Evolutionary conservation across 805 yeast genomes (phyloP).

Genomic region (Yarrowia osloensis): DNA sequence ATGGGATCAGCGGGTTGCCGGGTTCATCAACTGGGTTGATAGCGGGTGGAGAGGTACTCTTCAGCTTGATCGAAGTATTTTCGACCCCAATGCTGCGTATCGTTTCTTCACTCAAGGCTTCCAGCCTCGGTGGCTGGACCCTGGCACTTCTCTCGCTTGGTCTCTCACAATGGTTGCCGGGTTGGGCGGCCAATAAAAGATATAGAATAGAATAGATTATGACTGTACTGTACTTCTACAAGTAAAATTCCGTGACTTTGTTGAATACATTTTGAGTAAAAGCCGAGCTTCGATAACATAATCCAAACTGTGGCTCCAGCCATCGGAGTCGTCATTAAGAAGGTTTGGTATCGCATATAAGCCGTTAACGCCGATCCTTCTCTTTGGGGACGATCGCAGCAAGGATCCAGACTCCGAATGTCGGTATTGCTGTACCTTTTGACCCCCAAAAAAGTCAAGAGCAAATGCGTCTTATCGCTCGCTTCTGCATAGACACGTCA

Average conservation of each 20-base stretch:
- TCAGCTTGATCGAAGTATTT: conserved; percentile 70
- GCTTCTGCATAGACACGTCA: neutral
- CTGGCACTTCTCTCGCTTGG: conserved; percentile 88
- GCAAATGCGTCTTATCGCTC: neutral
- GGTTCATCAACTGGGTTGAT: conserved; percentile 27
- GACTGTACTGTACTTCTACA: neutral
- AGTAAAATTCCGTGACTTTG: too few relatives aligned
- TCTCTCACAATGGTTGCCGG: conserved; percentile 67
- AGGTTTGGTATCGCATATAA: conserved; percentile 3
- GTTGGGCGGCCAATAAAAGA: conserved; percentile 24
- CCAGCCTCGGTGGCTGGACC: conserved; percentile 60
- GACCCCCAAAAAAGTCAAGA: neutral
- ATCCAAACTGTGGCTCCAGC: neutral
- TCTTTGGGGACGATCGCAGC: neutral
- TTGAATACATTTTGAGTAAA: too few relatives aligned
- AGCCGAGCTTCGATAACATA: too few relatives aligned
- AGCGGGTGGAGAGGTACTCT: conserved; percentile 65
- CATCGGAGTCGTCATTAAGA: neutral
- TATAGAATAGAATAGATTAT: neutral
- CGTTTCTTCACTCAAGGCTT: conserved; percentile 62
- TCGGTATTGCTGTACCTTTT: too few relatives aligned
- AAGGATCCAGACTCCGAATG: neutral
- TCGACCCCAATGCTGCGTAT: conserved; percentile 65
- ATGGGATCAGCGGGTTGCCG: conserved; percentile 53
- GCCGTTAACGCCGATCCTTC: conserved; percentile 10